phyloP scores from a whole-genome alignment of 1,139 yeast species.

The Pichia sp. region DNA sequence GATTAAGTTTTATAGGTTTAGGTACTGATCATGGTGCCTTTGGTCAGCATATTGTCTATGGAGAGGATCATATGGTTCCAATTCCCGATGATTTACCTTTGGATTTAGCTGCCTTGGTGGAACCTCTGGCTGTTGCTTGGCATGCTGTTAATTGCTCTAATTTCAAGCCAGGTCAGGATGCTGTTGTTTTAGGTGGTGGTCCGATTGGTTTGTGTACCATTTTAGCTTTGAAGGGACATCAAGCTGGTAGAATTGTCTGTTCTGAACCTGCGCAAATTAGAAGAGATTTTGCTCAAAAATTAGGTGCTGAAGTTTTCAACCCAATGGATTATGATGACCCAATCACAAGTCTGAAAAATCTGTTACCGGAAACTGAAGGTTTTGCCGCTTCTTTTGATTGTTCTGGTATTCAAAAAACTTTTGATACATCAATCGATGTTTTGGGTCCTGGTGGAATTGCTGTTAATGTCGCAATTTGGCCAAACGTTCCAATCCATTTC shows the following conservation, averaged over 20 bases:
- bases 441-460: constrained; percentile 55
- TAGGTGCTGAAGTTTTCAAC: constrained; percentile 46
- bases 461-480: constrained; percentile 60
- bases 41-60: constrained; percentile 37
- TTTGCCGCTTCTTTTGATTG: constrained; percentile 56
- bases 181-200: constrained; percentile 54
- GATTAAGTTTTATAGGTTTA: constrained; percentile 35
- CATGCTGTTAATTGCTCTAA: constrained; percentile 45
- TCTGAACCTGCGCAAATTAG: constrained; percentile 55
- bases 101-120: constrained; percentile 50
- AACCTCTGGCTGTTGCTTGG: constrained; percentile 55
- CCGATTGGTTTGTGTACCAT: constrained; percentile 57
- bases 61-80: constrained; percentile 40
- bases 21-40: constrained; percentile 32
- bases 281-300: constrained; percentile 43
- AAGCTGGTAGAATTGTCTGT: constrained; percentile 47
- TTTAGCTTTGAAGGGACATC: constrained; percentile 50
- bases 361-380: constrained; percentile 46
- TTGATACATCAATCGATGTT: constrained; percentile 44
- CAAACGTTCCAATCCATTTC: constrained; percentile 32
- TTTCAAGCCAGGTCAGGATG: constrained; percentile 42
- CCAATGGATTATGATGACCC: constrained; percentile 37
- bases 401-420: constrained; percentile 53
- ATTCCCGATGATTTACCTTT: constrained; percentile 43
- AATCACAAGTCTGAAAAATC: constrained; percentile 32